Evolutionary conservation across 163 green algal genomes (phyloP).

Genomic region (Volvox carteri): DNA sequence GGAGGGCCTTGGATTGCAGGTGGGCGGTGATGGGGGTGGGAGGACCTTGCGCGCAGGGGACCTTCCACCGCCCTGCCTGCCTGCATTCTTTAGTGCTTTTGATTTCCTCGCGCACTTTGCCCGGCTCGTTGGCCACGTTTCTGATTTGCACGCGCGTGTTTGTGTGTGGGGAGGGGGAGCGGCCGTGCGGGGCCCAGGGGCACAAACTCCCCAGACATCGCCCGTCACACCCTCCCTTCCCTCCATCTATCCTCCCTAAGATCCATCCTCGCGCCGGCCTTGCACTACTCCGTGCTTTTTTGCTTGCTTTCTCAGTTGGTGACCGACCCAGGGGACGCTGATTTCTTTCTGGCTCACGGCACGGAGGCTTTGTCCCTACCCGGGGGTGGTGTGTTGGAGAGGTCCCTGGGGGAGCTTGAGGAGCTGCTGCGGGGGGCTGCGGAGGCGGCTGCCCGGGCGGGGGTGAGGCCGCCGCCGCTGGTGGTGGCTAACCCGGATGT

Average conservation of each 20-base stretch:
- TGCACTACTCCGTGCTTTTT: no score
- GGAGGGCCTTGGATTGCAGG: conserved; percentile 75
- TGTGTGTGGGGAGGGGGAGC: background rate
- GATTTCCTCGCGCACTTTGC: no score
- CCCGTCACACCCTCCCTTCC: no score
- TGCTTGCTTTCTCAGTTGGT: conserved; percentile 76
- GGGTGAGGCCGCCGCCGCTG: conserved; percentile 66
- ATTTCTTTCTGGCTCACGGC: conserved; percentile 94
- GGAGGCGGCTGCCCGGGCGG: background rate
- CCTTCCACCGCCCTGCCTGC: no score
- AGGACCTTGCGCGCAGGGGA: no score
- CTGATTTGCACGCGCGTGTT: background rate
- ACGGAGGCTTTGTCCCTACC: conserved; percentile 54
- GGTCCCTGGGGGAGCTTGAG: conserved; percentile 70
- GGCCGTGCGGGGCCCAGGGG: no score
- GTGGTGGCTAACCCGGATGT: conserved; percentile 87
- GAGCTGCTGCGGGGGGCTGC: conserved; percentile 63
- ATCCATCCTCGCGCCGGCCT: no score
- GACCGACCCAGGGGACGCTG: conserved; percentile 70
- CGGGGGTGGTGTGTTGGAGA: conserved; percentile 42
- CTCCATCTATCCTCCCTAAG: no score
- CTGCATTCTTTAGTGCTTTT: no score
- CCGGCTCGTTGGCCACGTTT: no score
- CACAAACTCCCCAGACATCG: no score
- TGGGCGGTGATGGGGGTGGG: no score